These are phyloP conservation scores for Sophora flavescens DNA, from an alignment of 306 rosid species.

Conservation along the genomic window DNA sequence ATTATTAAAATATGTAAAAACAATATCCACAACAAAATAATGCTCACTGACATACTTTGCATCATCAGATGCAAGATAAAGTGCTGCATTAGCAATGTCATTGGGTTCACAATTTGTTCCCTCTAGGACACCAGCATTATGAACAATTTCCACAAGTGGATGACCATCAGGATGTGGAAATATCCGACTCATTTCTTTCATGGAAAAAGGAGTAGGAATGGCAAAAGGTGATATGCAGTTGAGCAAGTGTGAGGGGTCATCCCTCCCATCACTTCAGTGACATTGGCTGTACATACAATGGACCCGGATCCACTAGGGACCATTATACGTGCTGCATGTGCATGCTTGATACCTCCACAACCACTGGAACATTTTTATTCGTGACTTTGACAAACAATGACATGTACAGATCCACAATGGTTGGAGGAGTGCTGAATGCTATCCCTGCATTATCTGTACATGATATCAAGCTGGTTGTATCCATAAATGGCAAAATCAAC, in stretches of 20 bases:
- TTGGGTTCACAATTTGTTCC: slow-evolving; percentile 66
- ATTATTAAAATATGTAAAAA: slow-evolving; percentile 82
- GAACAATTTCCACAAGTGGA: no score
- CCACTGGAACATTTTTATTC: slow-evolving; percentile 75
- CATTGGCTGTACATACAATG: slow-evolving; percentile 85
- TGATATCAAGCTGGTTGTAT: slow-evolving; percentile 76
- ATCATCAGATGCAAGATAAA: no score
- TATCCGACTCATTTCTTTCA: slow-evolving; percentile 66
- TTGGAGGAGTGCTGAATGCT: slow-evolving; percentile 74
- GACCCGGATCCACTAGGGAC: slow-evolving; percentile 72
- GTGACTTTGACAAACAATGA: slow-evolving; percentile 64
- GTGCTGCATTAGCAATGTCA: slow-evolving; percentile 90
- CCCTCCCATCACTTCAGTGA: no score
- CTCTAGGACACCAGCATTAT: no score
- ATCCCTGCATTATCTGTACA: slow-evolving; percentile 85
- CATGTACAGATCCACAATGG: slow-evolving; percentile 72
- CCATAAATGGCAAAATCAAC: slow-evolving; percentile 72
- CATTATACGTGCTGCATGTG: slow-evolving; percentile 89
- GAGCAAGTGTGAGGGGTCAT: no score
- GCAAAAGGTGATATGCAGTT: slow-evolving; percentile 85
- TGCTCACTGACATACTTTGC: slow-evolving; percentile 81
- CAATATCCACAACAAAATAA: slow-evolving; percentile 89
- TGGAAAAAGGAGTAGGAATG: slow-evolving; percentile 70
- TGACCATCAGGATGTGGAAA: no score
- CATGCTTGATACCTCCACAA: slow-evolving; percentile 82